These are phyloP conservation scores for Narthecium ossifragum DNA, from an alignment of 106 monocot genomes.

Conservation along the genomic window DNA sequence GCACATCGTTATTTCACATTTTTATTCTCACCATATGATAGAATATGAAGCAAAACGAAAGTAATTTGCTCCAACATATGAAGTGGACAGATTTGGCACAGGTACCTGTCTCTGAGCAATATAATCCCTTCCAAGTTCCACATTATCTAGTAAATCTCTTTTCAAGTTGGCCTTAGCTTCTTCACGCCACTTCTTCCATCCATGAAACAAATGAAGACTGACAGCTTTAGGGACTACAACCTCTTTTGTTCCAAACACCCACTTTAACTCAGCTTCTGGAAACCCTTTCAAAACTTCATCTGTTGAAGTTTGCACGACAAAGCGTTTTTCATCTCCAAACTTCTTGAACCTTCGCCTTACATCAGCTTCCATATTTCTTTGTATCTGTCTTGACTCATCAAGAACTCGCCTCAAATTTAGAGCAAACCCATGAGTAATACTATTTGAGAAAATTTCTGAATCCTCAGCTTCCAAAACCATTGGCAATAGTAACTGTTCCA, in stretches of 20 bases:
- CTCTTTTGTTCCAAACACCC: conserved; percentile 81
- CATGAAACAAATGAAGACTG: conserved; percentile 62
- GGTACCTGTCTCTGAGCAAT: conserved; percentile 61
- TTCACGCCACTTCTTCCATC: conserved; percentile 92
- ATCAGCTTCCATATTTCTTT: conserved; percentile 61
- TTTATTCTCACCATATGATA: too few species aligned
- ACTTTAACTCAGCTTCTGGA: conserved; percentile 75
- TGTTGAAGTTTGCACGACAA: conserved; percentile 45
- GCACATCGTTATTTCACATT: too few species aligned
- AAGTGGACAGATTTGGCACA: too few species aligned
- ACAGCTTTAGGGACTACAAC: conserved; percentile 62
- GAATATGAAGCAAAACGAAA: too few species aligned
- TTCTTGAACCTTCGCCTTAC: conserved; percentile 46
- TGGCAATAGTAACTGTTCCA: conserved; percentile 67
- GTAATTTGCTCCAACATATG: too few species aligned
- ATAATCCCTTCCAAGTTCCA: conserved; percentile 44
- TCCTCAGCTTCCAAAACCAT: conserved; percentile 50
- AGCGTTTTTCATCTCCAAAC: conserved; percentile 58
- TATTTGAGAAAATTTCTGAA: conserved; percentile 31
- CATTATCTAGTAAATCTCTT: conserved; percentile 46
- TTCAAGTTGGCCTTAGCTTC: conserved; percentile 67
- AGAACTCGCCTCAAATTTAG: conserved; percentile 39
- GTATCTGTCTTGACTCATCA: conserved; percentile 52
- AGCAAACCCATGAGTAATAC: conserved; percentile 33
- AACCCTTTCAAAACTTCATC: conserved; percentile 66